phyloP scores from a whole-genome alignment of 2,329 filamentous ascomycete genomes.

The Nannizzia gypsea region DNA sequence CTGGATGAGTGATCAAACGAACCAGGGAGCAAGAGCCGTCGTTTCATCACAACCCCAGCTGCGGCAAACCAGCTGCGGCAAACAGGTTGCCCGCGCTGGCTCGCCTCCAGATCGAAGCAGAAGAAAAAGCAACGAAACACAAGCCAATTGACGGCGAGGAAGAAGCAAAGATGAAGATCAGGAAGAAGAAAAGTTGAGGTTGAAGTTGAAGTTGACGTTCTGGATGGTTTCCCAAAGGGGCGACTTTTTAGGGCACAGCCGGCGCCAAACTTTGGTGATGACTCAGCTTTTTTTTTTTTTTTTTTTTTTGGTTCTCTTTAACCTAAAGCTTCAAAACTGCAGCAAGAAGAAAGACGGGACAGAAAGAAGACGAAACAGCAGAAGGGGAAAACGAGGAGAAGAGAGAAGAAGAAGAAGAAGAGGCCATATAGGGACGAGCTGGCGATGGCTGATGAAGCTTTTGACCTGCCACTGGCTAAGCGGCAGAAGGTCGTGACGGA shows the following conservation, averaged over 20 bases:
- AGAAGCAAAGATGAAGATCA: neutral
- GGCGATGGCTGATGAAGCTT: conserved; percentile 31
- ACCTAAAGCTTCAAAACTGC: neutral
- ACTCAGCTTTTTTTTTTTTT: neutral
- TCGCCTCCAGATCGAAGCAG: neutral
- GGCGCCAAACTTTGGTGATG: neutral
- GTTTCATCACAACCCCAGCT: neutral
- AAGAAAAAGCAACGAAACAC: neutral
- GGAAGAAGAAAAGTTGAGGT: neutral
- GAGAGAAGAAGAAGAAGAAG: neutral
- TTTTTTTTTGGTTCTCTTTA: neutral
- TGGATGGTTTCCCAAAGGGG: neutral
- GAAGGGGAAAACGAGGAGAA: neutral
- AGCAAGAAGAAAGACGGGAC: no score
- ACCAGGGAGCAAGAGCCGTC: neutral
- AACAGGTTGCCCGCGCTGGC: neutral
- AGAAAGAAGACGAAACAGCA: neutral
- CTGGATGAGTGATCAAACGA: neutral
- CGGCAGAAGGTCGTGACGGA: conserved; percentile 53
- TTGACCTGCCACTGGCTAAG: conserved; percentile 57
- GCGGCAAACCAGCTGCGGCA: neutral
- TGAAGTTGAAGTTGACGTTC: neutral
- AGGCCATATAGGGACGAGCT: neutral
- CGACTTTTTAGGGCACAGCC: neutral
- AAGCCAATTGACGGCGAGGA: neutral